Evolutionary conservation across 2,329 filamentous ascomycete genomes (phyloP).

Genomic region (Didymella sp.): DNA sequence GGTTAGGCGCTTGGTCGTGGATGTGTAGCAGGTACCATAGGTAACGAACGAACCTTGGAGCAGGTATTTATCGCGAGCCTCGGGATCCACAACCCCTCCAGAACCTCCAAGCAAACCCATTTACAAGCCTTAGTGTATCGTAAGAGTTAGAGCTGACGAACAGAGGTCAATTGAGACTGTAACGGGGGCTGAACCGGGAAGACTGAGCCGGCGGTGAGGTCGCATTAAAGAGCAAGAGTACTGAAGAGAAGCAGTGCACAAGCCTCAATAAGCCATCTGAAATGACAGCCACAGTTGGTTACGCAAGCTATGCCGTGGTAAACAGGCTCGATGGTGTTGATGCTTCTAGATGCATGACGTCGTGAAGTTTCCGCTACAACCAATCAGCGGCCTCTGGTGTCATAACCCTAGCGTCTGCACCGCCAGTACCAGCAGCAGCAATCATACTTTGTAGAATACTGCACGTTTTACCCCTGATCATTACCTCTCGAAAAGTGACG

Average conservation of each 20-base stretch:
- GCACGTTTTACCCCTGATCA: not conserved
- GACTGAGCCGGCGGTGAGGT: not conserved
- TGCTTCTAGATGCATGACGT: slow-evolving; percentile 16
- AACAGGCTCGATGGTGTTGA: slow-evolving; percentile 4
- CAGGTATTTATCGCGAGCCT: slow-evolving; percentile 47
- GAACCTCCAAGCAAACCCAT: slow-evolving; percentile 18
- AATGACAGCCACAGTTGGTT: not conserved
- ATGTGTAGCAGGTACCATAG: too few relatives aligned
- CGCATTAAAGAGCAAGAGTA: not conserved
- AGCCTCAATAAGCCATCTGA: not conserved
- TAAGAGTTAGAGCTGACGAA: not conserved
- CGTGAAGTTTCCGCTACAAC: slow-evolving; percentile 1
- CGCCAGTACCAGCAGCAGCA: not conserved
- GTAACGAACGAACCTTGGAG: slow-evolving; percentile 37
- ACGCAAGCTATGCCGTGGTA: not conserved
- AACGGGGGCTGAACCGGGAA: not conserved
- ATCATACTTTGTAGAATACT: not conserved
- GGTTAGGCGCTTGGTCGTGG: not conserved
- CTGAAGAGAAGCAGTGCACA: not conserved
- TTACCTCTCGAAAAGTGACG: not conserved
- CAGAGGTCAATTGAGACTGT: not conserved
- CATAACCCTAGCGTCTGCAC: not conserved
- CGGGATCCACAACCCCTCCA: slow-evolving; percentile 37
- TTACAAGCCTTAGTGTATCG: not conserved
- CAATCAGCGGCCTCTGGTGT: slow-evolving; percentile 6